A percentile compares a stretch with the other conserved stretches of the same genome.
These are phyloP conservation scores for Hypoxylon rickii DNA, from an alignment of 495 filamentous ascomycete species.

Conservation along the genomic window DNA sequence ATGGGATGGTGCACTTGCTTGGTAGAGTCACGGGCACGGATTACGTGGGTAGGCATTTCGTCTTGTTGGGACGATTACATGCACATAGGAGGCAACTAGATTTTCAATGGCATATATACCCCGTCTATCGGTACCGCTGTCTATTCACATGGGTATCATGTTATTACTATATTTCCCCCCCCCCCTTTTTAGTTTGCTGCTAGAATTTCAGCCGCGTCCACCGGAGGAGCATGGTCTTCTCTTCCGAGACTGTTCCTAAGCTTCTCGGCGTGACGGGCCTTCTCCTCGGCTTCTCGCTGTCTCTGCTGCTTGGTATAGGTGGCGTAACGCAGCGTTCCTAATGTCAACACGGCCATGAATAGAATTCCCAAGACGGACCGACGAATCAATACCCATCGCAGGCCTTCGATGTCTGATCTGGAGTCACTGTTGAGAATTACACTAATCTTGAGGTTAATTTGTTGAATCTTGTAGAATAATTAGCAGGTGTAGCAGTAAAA, in stretches of 20 bases:
- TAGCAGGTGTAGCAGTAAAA: conserved; percentile 15
- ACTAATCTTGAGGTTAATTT: conserved; percentile 92
- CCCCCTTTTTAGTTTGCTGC: conserved; percentile 52
- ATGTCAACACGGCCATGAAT: conserved; percentile 54
- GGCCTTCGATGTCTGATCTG: conserved; percentile 85
- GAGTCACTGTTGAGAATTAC: conserved; percentile 82
- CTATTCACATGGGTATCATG: conserved; percentile 39
- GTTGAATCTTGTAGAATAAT: conserved; percentile 67
- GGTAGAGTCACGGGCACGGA: not conserved
- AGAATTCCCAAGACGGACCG: conserved; percentile 82
- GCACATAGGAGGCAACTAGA: not conserved
- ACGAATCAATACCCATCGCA: conserved; percentile 88
- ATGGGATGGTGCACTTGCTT: not conserved
- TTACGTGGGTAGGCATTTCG: conserved; percentile 1
- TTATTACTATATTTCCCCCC: too few species aligned
- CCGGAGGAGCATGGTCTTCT: conserved; percentile 41
- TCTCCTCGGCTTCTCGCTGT: conserved; percentile 45
- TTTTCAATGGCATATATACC: not conserved
- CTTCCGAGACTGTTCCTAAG: conserved; percentile 42
- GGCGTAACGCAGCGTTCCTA: conserved; percentile 54
- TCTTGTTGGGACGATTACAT: not conserved
- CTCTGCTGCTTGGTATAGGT: conserved; percentile 50
- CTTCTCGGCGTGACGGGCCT: conserved; percentile 39
- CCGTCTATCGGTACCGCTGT: too few species aligned
- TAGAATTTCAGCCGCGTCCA: conserved; percentile 52